A percentile compares a stretch with the other conserved stretches of the same genome.
phyloP scores from a whole-genome alignment of 768 basidiomycete species.

The Termitomyces bulborhizus region DNA sequence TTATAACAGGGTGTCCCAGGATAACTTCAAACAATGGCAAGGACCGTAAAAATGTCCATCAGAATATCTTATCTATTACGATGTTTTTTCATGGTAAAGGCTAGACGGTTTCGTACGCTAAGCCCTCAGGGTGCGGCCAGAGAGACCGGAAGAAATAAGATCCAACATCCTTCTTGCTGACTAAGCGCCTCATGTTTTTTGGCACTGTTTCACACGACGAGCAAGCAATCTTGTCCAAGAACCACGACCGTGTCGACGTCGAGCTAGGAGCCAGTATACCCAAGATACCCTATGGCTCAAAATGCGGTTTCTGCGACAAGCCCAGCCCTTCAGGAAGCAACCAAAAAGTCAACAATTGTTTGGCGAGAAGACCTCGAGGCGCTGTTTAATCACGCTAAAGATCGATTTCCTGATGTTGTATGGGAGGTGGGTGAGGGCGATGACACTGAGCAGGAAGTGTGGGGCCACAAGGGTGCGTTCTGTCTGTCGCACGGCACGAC shows the following conservation, averaged over 20 bases:
- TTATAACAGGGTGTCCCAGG: too few relatives aligned
- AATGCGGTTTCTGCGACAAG: constrained; percentile 8
- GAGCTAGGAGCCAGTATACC: constrained; percentile 10
- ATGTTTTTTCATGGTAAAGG: not conserved
- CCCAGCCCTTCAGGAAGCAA: constrained; percentile 59
- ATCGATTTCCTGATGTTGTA: constrained; percentile 94
- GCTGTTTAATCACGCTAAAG: constrained; percentile 79
- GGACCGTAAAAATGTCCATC: not conserved
- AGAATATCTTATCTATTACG: too few relatives aligned
- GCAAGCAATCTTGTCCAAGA: constrained; percentile 8
- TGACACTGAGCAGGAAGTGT: constrained; percentile 58
- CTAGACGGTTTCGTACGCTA: too few relatives aligned
- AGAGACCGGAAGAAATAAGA: too few relatives aligned
- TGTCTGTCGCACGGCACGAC: not conserved
- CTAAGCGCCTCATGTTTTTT: constrained; percentile 19
- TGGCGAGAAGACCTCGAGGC: constrained; percentile 82
- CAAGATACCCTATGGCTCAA: constrained; percentile 16
- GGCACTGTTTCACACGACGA: constrained; percentile 15
- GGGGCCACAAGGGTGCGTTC: constrained; percentile 89
- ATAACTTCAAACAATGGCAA: too few relatives aligned
- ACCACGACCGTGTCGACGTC: constrained; percentile 8
- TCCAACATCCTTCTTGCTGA: constrained; percentile 6
- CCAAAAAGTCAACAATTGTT: constrained; percentile 53
- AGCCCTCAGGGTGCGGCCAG: too few relatives aligned
- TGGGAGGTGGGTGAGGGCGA: constrained; percentile 66